Evolutionary conservation across 2,329 filamentous ascomycete species (phyloP).

Genomic region (Exophiala sp.): DNA sequence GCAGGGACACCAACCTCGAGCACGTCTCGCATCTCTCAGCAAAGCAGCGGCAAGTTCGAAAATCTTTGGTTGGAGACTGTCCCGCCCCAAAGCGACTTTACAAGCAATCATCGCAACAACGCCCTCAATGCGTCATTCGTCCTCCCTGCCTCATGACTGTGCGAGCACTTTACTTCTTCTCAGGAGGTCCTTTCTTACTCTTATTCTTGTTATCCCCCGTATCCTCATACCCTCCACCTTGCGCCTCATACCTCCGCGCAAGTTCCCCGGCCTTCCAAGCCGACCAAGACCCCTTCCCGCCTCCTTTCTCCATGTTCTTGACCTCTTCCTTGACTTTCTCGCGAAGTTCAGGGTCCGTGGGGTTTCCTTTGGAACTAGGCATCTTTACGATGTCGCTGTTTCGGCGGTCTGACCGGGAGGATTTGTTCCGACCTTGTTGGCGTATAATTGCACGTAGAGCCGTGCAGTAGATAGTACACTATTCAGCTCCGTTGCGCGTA

Average conservation of each 20-base stretch:
- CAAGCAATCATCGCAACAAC: neutral
- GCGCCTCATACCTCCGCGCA: slow-evolving; percentile 22
- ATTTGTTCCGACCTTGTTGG: neutral
- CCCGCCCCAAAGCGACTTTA: too few relatives aligned
- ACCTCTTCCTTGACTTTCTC: slow-evolving; percentile 29
- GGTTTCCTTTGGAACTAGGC: slow-evolving; percentile 26
- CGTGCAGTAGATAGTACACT: neutral
- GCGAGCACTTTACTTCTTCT: slow-evolving; percentile 19
- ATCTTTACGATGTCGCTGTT: slow-evolving; percentile 1
- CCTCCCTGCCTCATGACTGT: too few relatives aligned
- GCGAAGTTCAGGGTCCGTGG: slow-evolving; percentile 24
- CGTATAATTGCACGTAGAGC: neutral
- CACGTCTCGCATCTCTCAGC: too few relatives aligned
- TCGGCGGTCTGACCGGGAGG: neutral
- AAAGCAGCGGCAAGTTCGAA: too few relatives aligned
- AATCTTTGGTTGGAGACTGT: too few relatives aligned
- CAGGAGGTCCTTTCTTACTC: slow-evolving; percentile 24
- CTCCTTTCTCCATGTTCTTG: slow-evolving; percentile 25
- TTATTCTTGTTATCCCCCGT: slow-evolving; percentile 26
- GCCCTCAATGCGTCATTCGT: too few relatives aligned
- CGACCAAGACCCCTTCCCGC: slow-evolving; percentile 26
- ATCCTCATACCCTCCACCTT: slow-evolving; percentile 25
- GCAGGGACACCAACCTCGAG: too few relatives aligned
- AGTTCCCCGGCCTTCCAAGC: slow-evolving; percentile 29
- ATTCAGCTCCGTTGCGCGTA: neutral